Evolutionary conservation across 495 filamentous ascomycete genomes (phyloP), one percentile per base, ranked within the genome.

Genomic region (Pyrenula massariospora): DNA sequence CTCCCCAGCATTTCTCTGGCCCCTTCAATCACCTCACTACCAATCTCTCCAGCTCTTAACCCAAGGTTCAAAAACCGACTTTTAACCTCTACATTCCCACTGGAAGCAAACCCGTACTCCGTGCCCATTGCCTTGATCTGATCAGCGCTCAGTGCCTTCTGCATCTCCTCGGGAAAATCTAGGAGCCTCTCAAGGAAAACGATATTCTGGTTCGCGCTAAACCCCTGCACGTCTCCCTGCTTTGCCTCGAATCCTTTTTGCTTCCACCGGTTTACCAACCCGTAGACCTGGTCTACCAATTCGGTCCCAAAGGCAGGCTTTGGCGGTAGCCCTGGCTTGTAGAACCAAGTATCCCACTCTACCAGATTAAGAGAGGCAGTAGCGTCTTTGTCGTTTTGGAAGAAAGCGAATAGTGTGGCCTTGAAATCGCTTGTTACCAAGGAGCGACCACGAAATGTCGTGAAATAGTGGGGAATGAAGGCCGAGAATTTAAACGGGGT

Each of bases 381-480:
- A 25, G 84, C 81, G 42, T 83, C 80, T 12, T 77, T 65, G 54
- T 94, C 87, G 0, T 73, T 69, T 49, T 74, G 62, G 65, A 96
- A 96, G 78, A 96, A 98, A 21, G 86, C 80, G 23, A 94, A 64
- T 50, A 96, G 80, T 11, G 89, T 91, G 25, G 84, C 74, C 70
- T 89, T 93, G 78, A 98, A 98, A 56, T 98, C 90, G 58, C 84
- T 91, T 0, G 89, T 94, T 63, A 95, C 89, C 10, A 98, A 76
- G 2, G 89, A 95, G 62, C 87, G 89, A 57, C 78, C 74, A 36
- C 84, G 77, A 76, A 84, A 96, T 12, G 71, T 84, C n/a, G 75
- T 83, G 67, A 96, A 96, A 69, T 96, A 96, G 67, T 95, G 81
- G 36, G 91, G 91, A 60, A 98, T 96, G 70, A 95, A 98, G 59